Evolutionary conservation across 208 protist genomes (phyloP).

Genomic region (Wallacemonas rigidus): DNA sequence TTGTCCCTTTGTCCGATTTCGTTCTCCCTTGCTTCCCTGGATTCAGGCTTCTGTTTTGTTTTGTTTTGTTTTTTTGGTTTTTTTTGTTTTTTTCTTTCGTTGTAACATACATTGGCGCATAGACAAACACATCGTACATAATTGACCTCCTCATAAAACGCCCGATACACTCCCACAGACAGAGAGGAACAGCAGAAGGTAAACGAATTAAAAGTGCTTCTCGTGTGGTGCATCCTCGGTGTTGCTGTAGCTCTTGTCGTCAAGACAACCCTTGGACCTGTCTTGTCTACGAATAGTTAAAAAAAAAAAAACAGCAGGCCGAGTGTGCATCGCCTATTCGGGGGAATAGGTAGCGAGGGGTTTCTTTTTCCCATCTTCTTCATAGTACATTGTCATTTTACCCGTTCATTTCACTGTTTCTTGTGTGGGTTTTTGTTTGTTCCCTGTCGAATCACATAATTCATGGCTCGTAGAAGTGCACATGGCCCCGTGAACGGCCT

Average conservation of each 20-base stretch:
- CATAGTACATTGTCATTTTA: not conserved
- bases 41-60: slow-evolving; percentile 4
- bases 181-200: too few relatives aligned
- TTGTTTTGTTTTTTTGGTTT: not conserved
- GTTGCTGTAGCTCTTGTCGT: too few relatives aligned
- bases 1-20: slow-evolving; percentile 22
- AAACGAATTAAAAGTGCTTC: too few relatives aligned
- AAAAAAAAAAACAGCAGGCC: not conserved
- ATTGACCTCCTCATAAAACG: too few relatives aligned
- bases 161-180: too few relatives aligned
- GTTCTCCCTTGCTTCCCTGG: not conserved
- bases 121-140: not conserved
- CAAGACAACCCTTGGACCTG: not conserved
- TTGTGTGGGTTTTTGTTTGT: slow-evolving; percentile 7
- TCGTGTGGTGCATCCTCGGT: too few relatives aligned
- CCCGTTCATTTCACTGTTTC: slow-evolving; percentile 11
- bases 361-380: not conserved
- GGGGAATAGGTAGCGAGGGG: slow-evolving; percentile 6
- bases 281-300: not conserved
- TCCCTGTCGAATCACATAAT: not conserved
- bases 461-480: not conserved
- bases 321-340: not conserved
- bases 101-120: not conserved
- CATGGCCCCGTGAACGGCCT: not conserved
- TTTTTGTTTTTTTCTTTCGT: slow-evolving; percentile 5